These are phyloP conservation scores for Aaosphaeria arxii DNA, from an alignment of 2,329 filamentous ascomycete genomes.

Conservation along the genomic window DNA sequence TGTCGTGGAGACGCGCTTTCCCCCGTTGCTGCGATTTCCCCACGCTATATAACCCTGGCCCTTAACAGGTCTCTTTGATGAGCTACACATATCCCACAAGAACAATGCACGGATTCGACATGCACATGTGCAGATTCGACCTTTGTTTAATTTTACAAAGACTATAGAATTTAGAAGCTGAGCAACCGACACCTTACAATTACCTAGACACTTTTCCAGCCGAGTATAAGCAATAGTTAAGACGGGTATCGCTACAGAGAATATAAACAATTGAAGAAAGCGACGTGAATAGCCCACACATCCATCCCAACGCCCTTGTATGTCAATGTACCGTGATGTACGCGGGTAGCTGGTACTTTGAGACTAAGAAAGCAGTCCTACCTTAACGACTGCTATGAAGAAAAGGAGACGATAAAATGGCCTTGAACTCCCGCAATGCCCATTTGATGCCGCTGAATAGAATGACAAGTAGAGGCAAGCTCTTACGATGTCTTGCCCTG, in stretches of 20 bases:
- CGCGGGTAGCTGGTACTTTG: conserved; percentile 12
- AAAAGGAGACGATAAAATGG: conserved; percentile 12
- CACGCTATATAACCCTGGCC: no score
- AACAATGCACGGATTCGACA: no score
- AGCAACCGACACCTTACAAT: no score
- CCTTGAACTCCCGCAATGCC: conserved; percentile 34
- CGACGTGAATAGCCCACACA: conserved; percentile 2
- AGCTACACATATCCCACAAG: no score
- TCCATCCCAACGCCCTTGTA: conserved; percentile 25
- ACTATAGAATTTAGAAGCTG: no score
- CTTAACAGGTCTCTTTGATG: no score
- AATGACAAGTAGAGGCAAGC: conserved; percentile 13
- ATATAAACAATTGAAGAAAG: conserved; percentile 9
- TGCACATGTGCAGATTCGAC: no score
- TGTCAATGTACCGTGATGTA: conserved; percentile 15
- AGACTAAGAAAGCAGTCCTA: conserved; percentile 9
- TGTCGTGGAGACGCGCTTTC: no score
- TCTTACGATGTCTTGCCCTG: conserved; percentile 31
- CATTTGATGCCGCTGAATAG: conserved; percentile 31
- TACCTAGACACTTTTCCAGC: not conserved
- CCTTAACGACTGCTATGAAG: conserved; percentile 9
- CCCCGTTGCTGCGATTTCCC: no score
- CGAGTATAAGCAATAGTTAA: conserved; percentile 8
- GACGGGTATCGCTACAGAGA: conserved; percentile 26
- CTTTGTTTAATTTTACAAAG: no score